phyloP scores from a whole-genome alignment of 1,284 basidiomycete genomes.

The Puccinia novopanici region DNA sequence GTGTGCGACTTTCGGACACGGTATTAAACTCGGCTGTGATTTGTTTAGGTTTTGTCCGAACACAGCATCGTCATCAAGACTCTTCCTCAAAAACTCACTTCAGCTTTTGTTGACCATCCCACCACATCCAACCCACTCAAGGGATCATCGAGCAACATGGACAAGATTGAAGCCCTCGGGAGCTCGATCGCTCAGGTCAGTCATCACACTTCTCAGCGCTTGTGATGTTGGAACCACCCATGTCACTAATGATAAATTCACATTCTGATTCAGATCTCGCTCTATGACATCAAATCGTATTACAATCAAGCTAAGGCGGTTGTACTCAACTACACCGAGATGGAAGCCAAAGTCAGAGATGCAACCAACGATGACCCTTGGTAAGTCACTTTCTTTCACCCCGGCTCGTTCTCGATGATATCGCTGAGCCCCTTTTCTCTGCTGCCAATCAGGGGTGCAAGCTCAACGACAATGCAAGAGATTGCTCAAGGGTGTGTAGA shows the following conservation, averaged over 20 bases:
- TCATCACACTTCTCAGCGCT: neutral
- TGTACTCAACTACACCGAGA: constrained; percentile 92
- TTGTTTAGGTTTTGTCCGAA: neutral
- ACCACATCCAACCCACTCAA: neutral
- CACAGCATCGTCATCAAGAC: neutral
- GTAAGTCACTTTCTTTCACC: constrained; percentile 63
- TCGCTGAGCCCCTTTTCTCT: neutral
- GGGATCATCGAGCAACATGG: constrained; percentile 53
- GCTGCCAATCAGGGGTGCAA: constrained; percentile 75
- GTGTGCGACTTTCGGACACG: neutral
- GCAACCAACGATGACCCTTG: constrained; percentile 98
- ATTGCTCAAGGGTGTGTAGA: constrained; percentile 82
- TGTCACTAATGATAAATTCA: neutral
- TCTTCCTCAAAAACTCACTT: neutral
- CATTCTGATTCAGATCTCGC: constrained; percentile 63
- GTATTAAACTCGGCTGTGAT: neutral
- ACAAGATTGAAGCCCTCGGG: constrained; percentile 68
- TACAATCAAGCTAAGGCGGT: constrained; percentile 61
- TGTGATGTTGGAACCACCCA: neutral
- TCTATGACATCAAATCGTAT: constrained; percentile 91
- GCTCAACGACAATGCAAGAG: constrained; percentile 96
- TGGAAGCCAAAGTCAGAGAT: constrained; percentile 94
- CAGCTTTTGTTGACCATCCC: neutral
- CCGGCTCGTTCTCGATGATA: neutral
- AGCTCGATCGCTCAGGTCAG: constrained; percentile 67